Percentiles rank a stretch among this genome's conserved stretches.
Conservation (phyloP, 495 filamentous ascomycete genomes). For the Penicillium crystallinum region DNA sequence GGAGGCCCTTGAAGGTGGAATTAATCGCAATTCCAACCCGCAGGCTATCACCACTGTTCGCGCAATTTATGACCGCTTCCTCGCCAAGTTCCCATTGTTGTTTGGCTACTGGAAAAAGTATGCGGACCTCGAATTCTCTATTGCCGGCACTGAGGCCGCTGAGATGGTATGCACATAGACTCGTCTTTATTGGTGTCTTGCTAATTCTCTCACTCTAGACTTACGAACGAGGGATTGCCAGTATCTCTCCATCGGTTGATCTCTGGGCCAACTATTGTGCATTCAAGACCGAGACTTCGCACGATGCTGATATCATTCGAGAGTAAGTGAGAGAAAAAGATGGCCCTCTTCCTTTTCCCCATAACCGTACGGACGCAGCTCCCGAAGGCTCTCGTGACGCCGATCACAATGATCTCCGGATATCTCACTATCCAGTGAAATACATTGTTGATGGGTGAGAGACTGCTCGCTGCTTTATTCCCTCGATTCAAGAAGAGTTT, state of each 20-base stretch:
- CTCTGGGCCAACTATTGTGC: constrained; percentile 95
- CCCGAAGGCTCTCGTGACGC: constrained; percentile 29
- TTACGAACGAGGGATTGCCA: constrained; percentile 92
- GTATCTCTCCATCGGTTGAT: constrained; percentile 88
- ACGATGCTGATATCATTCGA: constrained; percentile 92
- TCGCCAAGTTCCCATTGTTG: constrained; percentile 90
- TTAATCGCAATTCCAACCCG: constrained; percentile 94
- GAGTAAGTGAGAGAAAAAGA: constrained; percentile 81
- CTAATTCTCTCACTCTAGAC: constrained; percentile 49
- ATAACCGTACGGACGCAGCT: constrained; percentile 39
- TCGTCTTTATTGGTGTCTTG: no score
- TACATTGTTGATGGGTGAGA: constrained; percentile 52
- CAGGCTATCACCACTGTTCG: constrained; percentile 83
- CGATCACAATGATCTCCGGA: constrained; percentile 27
- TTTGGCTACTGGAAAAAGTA: constrained; percentile 99
- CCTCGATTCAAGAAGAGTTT: constrained; percentile 38
- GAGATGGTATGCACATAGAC: constrained; percentile 67
- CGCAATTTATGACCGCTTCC: constrained; percentile 83
- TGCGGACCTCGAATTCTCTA: constrained; percentile 94
- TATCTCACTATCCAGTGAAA: constrained; percentile 23
- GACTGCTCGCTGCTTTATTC: constrained; percentile 39
- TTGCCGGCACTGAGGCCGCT: constrained; percentile 92
- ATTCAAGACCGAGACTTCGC: constrained; percentile 96
- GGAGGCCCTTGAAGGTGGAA: constrained; percentile 81
- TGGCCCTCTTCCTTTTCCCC: constrained; percentile 62